phyloP scores from a whole-genome alignment of 192 early-diverging fungal genomes.

The Podila epigama region DNA sequence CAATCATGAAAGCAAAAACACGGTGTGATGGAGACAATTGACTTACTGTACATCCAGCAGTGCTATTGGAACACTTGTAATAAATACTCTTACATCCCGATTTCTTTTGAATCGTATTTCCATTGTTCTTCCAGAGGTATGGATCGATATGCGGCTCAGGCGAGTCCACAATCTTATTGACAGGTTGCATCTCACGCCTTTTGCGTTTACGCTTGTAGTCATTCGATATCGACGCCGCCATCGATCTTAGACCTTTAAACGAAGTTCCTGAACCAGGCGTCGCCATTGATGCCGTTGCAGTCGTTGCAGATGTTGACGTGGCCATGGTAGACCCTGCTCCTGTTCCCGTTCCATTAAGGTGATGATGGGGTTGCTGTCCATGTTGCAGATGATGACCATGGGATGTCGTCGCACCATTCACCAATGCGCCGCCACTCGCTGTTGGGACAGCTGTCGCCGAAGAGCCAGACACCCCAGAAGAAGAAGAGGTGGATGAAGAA shows the following conservation, averaged over 20 bases:
- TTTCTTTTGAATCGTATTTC: constrained; percentile 64
- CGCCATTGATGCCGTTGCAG: neutral
- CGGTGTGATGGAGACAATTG: neutral
- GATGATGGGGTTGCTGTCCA: too few relatives aligned
- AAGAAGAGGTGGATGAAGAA: neutral
- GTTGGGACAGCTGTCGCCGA: too few relatives aligned
- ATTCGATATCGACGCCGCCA: constrained; percentile 1
- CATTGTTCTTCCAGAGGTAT: constrained; percentile 67
- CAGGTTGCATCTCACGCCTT: constrained; percentile 66
- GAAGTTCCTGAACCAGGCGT: neutral
- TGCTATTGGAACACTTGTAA: constrained; percentile 66
- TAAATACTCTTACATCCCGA: constrained; percentile 66
- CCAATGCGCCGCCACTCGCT: too few relatives aligned
- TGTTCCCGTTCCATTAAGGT: too few relatives aligned
- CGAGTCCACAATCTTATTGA: constrained; percentile 66
- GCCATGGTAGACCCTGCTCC: too few relatives aligned
- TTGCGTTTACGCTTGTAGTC: constrained; percentile 57
- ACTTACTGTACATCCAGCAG: constrained; percentile 51
- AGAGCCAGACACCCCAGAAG: neutral
- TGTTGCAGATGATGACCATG: too few relatives aligned
- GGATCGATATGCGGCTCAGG: constrained; percentile 57
- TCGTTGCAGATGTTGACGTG: neutral
- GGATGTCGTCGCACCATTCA: too few relatives aligned
- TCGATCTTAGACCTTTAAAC: neutral
- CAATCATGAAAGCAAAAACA: neutral